Base-by-base conservation (phyloP, 2,329 filamentous ascomycete genomes). In the Sarocladium brachiariae region DNA sequence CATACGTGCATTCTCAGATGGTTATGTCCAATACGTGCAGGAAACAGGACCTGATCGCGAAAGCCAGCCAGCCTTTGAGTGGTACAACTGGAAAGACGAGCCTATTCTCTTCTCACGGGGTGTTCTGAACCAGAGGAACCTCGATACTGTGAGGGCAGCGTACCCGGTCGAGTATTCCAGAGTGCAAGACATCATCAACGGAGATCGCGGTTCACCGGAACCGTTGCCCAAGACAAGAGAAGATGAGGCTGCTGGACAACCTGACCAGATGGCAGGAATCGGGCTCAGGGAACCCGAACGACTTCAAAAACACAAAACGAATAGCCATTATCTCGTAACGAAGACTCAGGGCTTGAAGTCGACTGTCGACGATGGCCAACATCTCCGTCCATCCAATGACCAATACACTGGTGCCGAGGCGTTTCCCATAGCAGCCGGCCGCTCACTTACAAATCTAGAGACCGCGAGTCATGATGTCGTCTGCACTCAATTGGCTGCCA, bases 11-110 rank as follows among this genome's bases (percentile, higher is more conserved):
- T 78, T 73, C 48, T 63, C 69, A 2, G 59, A 58, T 1, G 65
- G 69, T 1, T 81, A 70, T 54, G 54, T 69, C 6, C 54, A 58
- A 1, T 78, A 79, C 50, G 65, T 72, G 21, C 50, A 58, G 2
- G 56, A 57, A 2, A 51, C 59, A 1, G 57, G 60, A n/a, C 39
- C 39, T 6, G 16, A 45, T 2, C 57, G 58, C 19, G 58, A 63
- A 19, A 54, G 65, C 0, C 62, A 71, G 8, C 61, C 67, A 2
- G 69, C 69, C 2, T 59, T 73, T 3, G 59, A 73, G 23, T 79
- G 71, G 68, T 74, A 60, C 57, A 70, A 65, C 41, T 58, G 57
- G 19, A 57, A 61, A 1, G 52, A 54, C 2, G 62, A 60, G 3
- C 55, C 41, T 6, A 62, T 65, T 1, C 31, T 61, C 0, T 73